Evolutionary conservation across 2,329 filamentous ascomycete species (phyloP), one percentile per base, ranked within the genome.

Genomic region (Colletotrichum destructivum): DNA sequence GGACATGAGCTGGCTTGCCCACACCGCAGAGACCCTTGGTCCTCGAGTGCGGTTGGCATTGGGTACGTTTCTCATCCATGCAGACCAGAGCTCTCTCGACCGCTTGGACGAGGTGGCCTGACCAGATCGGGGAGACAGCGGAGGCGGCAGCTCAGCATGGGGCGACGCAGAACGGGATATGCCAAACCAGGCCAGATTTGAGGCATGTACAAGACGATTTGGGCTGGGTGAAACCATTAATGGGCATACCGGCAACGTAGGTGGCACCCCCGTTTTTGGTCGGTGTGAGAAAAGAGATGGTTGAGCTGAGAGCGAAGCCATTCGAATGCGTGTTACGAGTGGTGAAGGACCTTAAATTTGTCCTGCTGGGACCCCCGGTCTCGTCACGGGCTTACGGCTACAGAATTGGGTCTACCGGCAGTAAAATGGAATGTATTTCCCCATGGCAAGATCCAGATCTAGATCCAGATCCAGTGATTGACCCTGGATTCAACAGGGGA

Each of bases 21-120:
- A 42, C 59, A 44, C 69, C 31, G 46, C 69, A 49, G 59, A 71
- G 67, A 72, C 66, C 70, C 70, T 69, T 55, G 70, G 42, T 35
- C 51, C 40, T 42, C 49, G 42, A 62, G 66, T 52, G 44, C 67
- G 71, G 66, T 47, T 16, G 67, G 44, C 35, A 69, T 72, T 69
- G 59, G 65, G 60, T 40, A 69, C 38, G 65, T 72, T 54, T 69
- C 69, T 68, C 26, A 40, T 54, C 56, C 54, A 54, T 44, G 59
- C 54, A 60, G 46, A 54, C 69, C 44, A 60, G 51, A 60, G 65
- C 69, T 69, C 47, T n/a, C 60, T 64, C 52, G 40, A 18, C 59
- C 69, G 69, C 69, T 72, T 64, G 69, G 69, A 69, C 59, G 59
- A 69, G 31, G 59, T 42, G 59, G 60, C 66, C 54, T 64, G 59